Percentiles rank a stretch among this genome's conserved stretches.
These are phyloP conservation scores for Paramecium sexaurelia DNA, from an alignment of 73 alveolate species.

Conservation along the genomic window DNA sequence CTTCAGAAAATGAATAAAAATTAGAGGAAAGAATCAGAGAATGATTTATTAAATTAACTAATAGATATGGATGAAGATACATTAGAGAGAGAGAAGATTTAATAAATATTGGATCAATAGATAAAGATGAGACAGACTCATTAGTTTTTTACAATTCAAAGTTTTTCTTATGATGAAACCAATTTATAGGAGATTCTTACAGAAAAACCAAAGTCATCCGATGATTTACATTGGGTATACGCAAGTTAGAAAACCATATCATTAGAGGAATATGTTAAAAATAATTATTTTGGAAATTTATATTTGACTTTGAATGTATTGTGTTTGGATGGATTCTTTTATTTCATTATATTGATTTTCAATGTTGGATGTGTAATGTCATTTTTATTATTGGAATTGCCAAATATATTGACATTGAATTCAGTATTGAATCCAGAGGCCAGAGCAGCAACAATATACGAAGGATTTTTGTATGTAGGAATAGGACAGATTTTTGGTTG, in stretches of 20 bases:
- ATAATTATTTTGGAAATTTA: neutral
- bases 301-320: neutral
- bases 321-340: neutral
- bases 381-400: neutral
- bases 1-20: neutral
- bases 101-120: neutral
- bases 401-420: neutral
- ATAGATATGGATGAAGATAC: neutral
- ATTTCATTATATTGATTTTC: neutral
- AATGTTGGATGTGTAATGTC: conserved; percentile 5
- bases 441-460: neutral
- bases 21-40: neutral
- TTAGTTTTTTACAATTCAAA: neutral
- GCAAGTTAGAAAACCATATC: neutral
- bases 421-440: neutral
- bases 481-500: conserved; percentile 25
- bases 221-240: neutral
- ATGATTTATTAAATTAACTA: neutral
- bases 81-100: neutral
- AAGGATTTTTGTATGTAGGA: conserved; percentile 24
- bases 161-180: neutral
- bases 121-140: neutral
- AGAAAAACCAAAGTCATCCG: neutral
- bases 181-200: neutral
- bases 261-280: conserved; percentile 2